A percentile compares a stretch with the other conserved stretches of the same genome.
Evolutionary conservation across 345 rosid species (phyloP).

Genomic region (Fremontodendron californicum): DNA sequence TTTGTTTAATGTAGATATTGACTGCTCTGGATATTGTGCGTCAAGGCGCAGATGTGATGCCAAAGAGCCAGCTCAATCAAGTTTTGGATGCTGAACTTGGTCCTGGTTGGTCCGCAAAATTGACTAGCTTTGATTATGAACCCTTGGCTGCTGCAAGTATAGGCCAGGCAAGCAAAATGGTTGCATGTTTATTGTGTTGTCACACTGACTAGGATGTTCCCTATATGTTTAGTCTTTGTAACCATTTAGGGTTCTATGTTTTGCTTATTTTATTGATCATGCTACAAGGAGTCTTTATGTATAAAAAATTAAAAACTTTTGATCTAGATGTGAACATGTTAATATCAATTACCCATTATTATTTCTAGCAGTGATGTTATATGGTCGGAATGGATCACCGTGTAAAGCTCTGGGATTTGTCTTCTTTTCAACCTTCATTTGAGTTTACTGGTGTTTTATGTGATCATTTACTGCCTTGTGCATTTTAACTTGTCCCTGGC

Average conservation of each 20-base stretch:
- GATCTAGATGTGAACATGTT: neutral
- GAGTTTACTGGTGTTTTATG: slow-evolving; percentile 5
- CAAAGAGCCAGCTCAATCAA: slow-evolving; percentile 79
- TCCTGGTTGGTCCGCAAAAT: slow-evolving; percentile 68
- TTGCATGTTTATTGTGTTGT: neutral
- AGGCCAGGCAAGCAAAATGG: slow-evolving; percentile 64
- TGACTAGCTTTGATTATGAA: slow-evolving; percentile 90
- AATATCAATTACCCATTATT: neutral
- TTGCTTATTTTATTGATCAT: neutral
- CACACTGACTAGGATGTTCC: neutral
- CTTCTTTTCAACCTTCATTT: neutral
- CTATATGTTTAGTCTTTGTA: neutral
- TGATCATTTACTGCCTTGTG: neutral
- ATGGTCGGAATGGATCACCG: neutral
- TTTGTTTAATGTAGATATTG: slow-evolving; percentile 58
- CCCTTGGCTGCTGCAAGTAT: slow-evolving; percentile 97
- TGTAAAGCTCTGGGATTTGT: neutral
- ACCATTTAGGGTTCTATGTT: neutral
- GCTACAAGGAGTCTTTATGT: neutral
- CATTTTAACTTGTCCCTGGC: neutral
- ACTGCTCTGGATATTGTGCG: slow-evolving; percentile 95
- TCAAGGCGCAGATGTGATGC: slow-evolving; percentile 99
- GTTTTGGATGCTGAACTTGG: slow-evolving; percentile 88
- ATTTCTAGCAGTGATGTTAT: neutral
- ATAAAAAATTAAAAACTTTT: neutral